phyloP scores from a whole-genome alignment of 805 yeast genomes.

The Gaillardinia entomophila region DNA sequence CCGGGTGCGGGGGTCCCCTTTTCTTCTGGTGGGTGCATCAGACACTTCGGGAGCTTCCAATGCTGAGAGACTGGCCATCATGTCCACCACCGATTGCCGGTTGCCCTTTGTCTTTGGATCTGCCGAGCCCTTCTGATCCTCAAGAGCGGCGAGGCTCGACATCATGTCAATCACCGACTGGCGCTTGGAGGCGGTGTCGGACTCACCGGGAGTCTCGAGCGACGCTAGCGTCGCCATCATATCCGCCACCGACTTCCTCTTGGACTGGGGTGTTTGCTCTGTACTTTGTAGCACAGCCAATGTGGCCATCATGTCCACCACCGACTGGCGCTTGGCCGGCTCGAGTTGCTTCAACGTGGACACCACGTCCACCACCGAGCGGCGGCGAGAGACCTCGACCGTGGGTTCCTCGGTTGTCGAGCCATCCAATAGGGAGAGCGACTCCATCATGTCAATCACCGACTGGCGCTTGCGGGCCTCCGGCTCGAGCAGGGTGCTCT shows the following conservation, averaged over 20 bases:
- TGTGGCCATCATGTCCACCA: conserved; percentile 27
- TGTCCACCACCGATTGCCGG: neutral
- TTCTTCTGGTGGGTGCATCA: neutral
- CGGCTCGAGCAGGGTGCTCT: neutral
- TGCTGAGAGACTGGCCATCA: neutral
- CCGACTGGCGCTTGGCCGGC: conserved; percentile 14
- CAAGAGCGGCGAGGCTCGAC: conserved; percentile 17
- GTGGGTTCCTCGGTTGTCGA: neutral
- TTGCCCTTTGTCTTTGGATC: too few species aligned
- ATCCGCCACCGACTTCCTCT: conserved; percentile 6
- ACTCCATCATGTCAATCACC: conserved; percentile 3
- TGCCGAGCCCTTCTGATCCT: conserved; percentile 2
- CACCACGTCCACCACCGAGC: conserved; percentile 8
- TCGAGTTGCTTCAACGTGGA: conserved; percentile 7
- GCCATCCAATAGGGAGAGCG: conserved; percentile 1
- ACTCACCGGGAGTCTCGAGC: conserved; percentile 3
- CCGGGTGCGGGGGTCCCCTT: neutral
- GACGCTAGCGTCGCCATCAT: conserved; percentile 10
- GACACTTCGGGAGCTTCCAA: neutral
- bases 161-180: conserved; percentile 28
- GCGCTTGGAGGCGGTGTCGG: conserved; percentile 14
- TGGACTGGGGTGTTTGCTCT: conserved; percentile 1
- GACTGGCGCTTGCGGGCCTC: conserved; percentile 1
- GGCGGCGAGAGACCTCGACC: too few species aligned
- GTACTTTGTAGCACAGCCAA: conserved; percentile 8